Evolutionary conservation across 2,329 filamentous ascomycete species (phyloP), one percentile per base, ranked within the genome.

Genomic region (Pestalotiopsis sp.): DNA sequence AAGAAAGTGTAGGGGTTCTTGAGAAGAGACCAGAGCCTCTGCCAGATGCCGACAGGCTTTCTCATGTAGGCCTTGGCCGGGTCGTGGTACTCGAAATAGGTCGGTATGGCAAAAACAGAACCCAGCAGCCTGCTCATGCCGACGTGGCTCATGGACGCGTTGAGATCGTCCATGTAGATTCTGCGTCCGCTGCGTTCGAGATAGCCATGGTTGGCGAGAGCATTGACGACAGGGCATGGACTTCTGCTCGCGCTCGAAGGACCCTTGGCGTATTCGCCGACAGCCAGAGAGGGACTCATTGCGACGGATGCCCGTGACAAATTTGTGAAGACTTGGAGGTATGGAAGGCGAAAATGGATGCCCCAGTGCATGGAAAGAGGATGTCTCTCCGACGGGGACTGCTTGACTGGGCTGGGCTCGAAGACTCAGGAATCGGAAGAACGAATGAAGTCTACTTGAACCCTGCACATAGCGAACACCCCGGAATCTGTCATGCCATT

Each of bases 151-250:
- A 60, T 60, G 30, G 58, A 30, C 9, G 58, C 58, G 1, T 30
- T 60, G 24, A 60, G 30, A 20, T 60, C 26, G 7, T 39, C 30
- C 24, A 60, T 39, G 14, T 39, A 39, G 17, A 30, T 35, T 14
- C 30, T 39, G 30, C 70, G 71, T 17, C 72, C 72, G 26, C 58
- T 39, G 20, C 70, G 72, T 22, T 71, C 71, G 24, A 73, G 55
- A 64, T 68, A 73, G 3, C 72, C 72, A 48, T 73, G 71, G 57
- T 73, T 73, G 9, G 72, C 70, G 20, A 73, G 65, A 22, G 68
- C 66, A 26, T 73, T 73, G 17, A 73, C 68, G 64, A 72, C 72
- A 14, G 72, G 72, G 65, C 72, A 73, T 20, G 72, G 72, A 22
- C 64, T 68, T 1, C 72, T 71, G 65, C 65, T 66, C n/a, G 56